Base-by-base conservation (phyloP, 164 flowering plant species). In the Protea cynaroides region DNA sequence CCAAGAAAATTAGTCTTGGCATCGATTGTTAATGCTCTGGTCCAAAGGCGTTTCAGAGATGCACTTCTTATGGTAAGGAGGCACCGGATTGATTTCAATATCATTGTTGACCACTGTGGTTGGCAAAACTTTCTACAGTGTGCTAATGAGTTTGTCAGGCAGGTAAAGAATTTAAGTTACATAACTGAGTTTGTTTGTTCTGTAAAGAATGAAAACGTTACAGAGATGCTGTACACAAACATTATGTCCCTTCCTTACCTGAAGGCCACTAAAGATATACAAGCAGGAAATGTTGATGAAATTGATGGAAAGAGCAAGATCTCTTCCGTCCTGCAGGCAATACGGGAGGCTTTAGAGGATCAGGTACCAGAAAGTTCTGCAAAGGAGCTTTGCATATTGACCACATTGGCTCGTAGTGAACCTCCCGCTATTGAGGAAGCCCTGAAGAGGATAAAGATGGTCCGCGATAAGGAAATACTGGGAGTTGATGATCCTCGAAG, bases 351-450 rank as follows among this genome's bases (percentile, higher is more conserved):
- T 69, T 90, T 95, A 64, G 96, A 86, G 76, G 96, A 84, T 59
- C 73, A 86, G 5, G 44, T 85, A 29, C 67, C 73, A 11, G 96
- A 85, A 72, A 84, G 87, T 75, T 89, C 94, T 65, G 83, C 86
- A 19, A 85, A 96, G 67, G 99, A 95, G 78, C 87, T 91, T 66
- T 91, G 99, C 81, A 92, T 95, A 68, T 79, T 95, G 76, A 95
- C 99, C 23, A 89, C 97, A 50, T 78, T 89, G 55, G 97, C 99
- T 72, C 90, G 89, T 52, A 86, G 86, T 77, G 86, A 84, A 59
- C 99, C 97, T 62, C 97, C 99, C 21, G 83, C 80, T 58, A 85
- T 95, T 67, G 97, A 91, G 72, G 95, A 89, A 76, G 92, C 97
- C 64, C 70, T 95, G 73, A 79, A 75, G 72, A 86, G 99, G 79